Evolutionary conservation across 345 rosid species (phyloP), one percentile per base, ranked within the genome.

Genomic region (Boechera retrofracta): DNA sequence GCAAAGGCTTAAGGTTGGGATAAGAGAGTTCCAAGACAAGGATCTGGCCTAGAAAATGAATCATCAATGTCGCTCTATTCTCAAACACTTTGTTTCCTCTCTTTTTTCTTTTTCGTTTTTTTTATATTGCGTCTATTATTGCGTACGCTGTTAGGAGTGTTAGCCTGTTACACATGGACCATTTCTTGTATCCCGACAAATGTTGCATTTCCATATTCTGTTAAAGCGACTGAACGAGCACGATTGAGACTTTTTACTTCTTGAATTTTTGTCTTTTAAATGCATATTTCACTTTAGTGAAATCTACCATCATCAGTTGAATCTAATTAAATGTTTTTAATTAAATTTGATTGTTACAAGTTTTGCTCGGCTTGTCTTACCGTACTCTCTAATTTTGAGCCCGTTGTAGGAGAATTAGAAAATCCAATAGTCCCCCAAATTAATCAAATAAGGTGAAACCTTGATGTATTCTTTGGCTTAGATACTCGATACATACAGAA

Each of bases 1-100:
- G 60, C 44, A 8, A 67, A 67, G 51, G 62, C 62, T 21, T 39
- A 18, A 29, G 69, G 68, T 75, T 58, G 68, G 44, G 79, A 67
- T 67, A 75, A 75, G 73, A 75, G 73, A 77, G 71, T 77, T 71
- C 76, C 80, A 77, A 71, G 80, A 71, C 44, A 31, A 56, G 80
- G 80, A 77, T 63, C 65, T 70, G 70, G 52, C 56, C 75, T 55
- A 63, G 65, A 47, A 47, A 35, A 70, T 64, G 59, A 54, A 64
- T 69, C 66, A 63, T 54, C 65, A 26, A 35, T 77, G 71, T 71
- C 64, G 13, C 65, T 36, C 64, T 77, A 69, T 77, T 62, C 76
- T 64, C 80, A 24, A 69, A 63, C 71, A 69, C 69, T 70, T 55
- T 77, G 51, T 76, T 68, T 16, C 41, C 29, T 49, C 7, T 10